Conservation (phyloP, 2,329 filamentous ascomycete genomes). For the Fragosphaeria purpurea region DNA sequence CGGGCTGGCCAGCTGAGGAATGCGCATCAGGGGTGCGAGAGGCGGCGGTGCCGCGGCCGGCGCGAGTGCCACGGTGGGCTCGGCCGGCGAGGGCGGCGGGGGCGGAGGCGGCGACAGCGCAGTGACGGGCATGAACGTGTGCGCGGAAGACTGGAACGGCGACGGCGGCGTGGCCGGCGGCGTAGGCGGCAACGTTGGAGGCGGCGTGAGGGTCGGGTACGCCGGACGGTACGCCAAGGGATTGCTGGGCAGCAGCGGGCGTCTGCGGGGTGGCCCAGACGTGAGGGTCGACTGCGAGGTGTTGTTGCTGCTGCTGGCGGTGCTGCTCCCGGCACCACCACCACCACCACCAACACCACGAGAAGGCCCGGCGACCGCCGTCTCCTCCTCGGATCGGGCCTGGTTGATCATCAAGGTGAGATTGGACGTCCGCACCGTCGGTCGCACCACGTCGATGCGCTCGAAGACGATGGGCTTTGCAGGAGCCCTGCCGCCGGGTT, state of each 20-base stretch:
- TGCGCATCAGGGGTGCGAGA: not conserved
- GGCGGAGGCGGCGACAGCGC: not conserved
- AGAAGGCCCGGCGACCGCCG: too few relatives aligned
- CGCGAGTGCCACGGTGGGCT: not conserved
- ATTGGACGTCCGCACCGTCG: too few relatives aligned
- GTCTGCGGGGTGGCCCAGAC: not conserved
- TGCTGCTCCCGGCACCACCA: not conserved
- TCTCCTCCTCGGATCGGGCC: too few relatives aligned
- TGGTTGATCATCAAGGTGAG: too few relatives aligned
- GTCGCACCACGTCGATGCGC: too few relatives aligned
- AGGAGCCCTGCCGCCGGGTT: too few relatives aligned
- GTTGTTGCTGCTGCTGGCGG: not conserved
- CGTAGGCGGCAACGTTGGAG: not conserved
- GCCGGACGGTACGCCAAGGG: constrained; percentile 8
- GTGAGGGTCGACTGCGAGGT: not conserved
- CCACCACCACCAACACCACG: too few relatives aligned
- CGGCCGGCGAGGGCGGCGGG: not conserved
- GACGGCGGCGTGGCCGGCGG: not conserved
- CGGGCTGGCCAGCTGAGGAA: constrained; percentile 1
- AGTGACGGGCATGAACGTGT: not conserved
- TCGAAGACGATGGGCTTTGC: too few relatives aligned
- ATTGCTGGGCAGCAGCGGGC: too few relatives aligned
- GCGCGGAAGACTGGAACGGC: not conserved
- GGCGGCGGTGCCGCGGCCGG: not conserved
- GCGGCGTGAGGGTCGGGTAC: not conserved